A percentile compares a stretch with the other conserved stretches of the same genome.
phyloP scores from a whole-genome alignment of 2,329 filamentous ascomycete species.

The Fusarium chuoi region DNA sequence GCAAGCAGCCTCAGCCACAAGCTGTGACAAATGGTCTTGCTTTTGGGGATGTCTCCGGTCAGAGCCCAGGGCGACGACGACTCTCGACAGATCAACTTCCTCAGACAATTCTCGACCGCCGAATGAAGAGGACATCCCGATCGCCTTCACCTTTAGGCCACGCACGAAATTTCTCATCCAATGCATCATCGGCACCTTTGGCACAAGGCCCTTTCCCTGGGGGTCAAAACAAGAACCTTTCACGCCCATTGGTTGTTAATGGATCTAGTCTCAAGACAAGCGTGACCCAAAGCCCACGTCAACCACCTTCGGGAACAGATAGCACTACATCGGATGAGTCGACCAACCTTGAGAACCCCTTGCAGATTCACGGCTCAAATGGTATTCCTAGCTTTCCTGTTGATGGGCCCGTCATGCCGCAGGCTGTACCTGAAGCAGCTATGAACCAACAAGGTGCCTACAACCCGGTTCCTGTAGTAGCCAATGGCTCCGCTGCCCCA shows the following conservation, averaged over 20 bases:
- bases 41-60: conserved; percentile 59
- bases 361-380: conserved; percentile 42
- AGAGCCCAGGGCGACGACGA: conserved; percentile 55
- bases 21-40: conserved; percentile 54
- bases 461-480: conserved; percentile 48
- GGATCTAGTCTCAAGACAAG: conserved; percentile 56
- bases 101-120: conserved; percentile 63
- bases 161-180: conserved; percentile 56
- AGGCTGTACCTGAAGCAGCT: conserved; percentile 17
- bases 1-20: conserved; percentile 40
- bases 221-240: conserved; percentile 47
- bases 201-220: conserved; percentile 52
- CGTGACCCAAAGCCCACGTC: conserved; percentile 42
- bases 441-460: conserved; percentile 29
- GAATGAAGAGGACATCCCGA: conserved; percentile 63
- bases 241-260: conserved; percentile 65
- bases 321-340: conserved; percentile 39
- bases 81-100: conserved; percentile 65
- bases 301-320: conserved; percentile 20
- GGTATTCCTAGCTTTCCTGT: conserved; percentile 17
- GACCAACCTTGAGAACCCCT: conserved; percentile 41
- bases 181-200: conserved; percentile 54
- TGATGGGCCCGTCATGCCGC: conserved; percentile 21
- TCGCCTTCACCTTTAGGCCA: conserved; percentile 68
- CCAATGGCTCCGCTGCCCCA: conserved; percentile 49